Percentiles rank a stretch among this genome's conserved stretches.
phyloP scores from a whole-genome alignment of 2,329 filamentous ascomycete species.

The Lasiodiplodia gonubiensis region DNA sequence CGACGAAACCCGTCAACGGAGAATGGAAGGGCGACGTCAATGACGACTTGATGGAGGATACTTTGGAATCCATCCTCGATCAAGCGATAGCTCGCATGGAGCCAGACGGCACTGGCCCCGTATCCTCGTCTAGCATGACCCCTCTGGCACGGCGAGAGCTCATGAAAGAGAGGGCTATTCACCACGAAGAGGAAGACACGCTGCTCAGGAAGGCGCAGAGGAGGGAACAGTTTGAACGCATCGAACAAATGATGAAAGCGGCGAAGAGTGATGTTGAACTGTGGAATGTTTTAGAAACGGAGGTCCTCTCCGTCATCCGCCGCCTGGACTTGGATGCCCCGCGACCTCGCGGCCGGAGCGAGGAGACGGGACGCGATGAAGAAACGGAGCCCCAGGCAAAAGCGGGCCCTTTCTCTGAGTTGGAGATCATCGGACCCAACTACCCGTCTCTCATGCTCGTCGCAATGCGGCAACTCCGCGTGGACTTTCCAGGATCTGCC shows the following conservation, averaged over 20 bases:
- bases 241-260: conserved; percentile 60
- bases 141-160: conserved; percentile 3
- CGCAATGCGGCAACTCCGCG: conserved; percentile 63
- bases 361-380: background rate
- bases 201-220: conserved; percentile 23
- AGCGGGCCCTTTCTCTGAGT: conserved; percentile 38
- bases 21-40: background rate
- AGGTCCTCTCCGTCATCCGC: conserved; percentile 68
- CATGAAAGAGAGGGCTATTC: background rate
- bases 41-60: conserved; percentile 3
- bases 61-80: conserved; percentile 19
- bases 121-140: background rate
- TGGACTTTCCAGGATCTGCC: conserved; percentile 65
- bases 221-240: conserved; percentile 41
- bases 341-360: background rate
- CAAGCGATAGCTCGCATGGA: background rate
- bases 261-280: conserved; percentile 67
- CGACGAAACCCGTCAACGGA: background rate
- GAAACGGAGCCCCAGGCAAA: background rate
- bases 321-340: conserved; percentile 59
- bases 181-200: background rate
- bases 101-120: background rate
- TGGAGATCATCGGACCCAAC: conserved; percentile 67
- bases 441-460: conserved; percentile 67
- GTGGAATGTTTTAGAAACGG: conserved; percentile 69